These are phyloP conservation scores for Notholithocarpus densiflorus DNA, from an alignment of 306 rosid genomes.

Conservation along the genomic window DNA sequence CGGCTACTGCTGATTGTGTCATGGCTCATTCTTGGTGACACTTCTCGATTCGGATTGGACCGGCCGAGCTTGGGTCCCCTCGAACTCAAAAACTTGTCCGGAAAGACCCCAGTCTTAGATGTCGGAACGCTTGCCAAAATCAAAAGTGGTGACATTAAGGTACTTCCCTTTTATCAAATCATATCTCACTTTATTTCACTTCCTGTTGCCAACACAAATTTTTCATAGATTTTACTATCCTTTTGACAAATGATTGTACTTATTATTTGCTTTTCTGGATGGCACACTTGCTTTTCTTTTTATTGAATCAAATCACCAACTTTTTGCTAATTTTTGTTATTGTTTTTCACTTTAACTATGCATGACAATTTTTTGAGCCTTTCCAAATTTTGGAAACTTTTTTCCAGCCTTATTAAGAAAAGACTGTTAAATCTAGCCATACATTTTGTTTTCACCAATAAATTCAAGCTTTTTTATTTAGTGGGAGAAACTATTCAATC, in stretches of 20 bases:
- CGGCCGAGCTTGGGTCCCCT: conserved; percentile 94
- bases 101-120: conserved; percentile 95
- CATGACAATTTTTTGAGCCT: background rate
- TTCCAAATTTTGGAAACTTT: background rate
- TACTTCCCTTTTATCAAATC: conserved; percentile 26
- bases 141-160: conserved; percentile 82
- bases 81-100: conserved; percentile 77
- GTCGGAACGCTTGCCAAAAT: conserved; percentile 96
- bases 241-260: conserved; percentile 8
- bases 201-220: background rate
- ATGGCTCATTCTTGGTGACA: conserved; percentile 81
- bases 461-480: conserved; percentile 18
- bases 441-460: background rate
- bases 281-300: background rate
- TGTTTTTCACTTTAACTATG: conserved; percentile 28
- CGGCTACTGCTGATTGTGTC: conserved; percentile 60
- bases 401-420: too few species aligned
- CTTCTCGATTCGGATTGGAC: conserved; percentile 71
- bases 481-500: too few species aligned
- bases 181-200: background rate
- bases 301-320: conserved; percentile 5
- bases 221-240: background rate
- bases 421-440: too few species aligned
- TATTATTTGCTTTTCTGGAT: conserved; percentile 26
- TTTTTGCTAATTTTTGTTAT: background rate